Percentiles rank a stretch among this genome's conserved stretches.
These are phyloP conservation scores for Aspergillus eucalypticola DNA, from an alignment of 2,329 filamentous ascomycete genomes.

Conservation along the genomic window DNA sequence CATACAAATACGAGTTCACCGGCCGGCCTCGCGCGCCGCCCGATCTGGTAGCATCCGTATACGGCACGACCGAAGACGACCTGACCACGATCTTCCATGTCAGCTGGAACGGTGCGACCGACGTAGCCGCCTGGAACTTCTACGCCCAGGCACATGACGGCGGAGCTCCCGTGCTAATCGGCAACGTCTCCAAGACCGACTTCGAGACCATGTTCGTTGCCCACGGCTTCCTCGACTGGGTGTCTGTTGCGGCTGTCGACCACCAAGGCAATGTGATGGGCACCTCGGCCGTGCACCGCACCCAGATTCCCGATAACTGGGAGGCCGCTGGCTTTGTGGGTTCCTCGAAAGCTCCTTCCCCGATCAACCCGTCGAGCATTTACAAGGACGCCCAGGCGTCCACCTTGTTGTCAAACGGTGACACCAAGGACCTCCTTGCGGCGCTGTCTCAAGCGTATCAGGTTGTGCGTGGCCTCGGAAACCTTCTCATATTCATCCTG, in stretches of 20 bases:
- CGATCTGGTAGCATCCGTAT: conserved; percentile 30
- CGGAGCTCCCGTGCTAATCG: conserved; percentile 26
- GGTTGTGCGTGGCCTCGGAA: neutral
- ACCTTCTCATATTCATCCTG: neutral
- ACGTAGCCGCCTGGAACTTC: conserved; percentile 38
- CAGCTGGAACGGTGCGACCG: conserved; percentile 43
- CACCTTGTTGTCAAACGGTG: no score
- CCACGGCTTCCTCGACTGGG: conserved; percentile 31
- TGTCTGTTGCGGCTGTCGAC: conserved; percentile 30
- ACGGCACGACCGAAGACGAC: conserved; percentile 27
- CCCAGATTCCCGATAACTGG: conserved; percentile 18
- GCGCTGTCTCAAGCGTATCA: neutral
- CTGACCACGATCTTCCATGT: conserved; percentile 35
- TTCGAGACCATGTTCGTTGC: conserved; percentile 38
- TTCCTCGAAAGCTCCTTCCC: neutral
- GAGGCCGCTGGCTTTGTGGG: conserved; percentile 12
- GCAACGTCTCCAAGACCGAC: conserved; percentile 26
- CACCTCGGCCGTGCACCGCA: conserved; percentile 16
- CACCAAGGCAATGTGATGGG: conserved; percentile 24
- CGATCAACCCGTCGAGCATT: conserved; percentile 7
- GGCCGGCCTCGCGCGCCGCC: conserved; percentile 35
- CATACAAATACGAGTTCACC: conserved; percentile 40
- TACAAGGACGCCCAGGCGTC: neutral
- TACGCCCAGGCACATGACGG: conserved; percentile 31
- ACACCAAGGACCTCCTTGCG: neutral